Evolutionary conservation across 371 early-diverging fungal genomes (phyloP), one percentile per base, ranked within the genome.

Genomic region (Saksenaea oblongispora): DNA sequence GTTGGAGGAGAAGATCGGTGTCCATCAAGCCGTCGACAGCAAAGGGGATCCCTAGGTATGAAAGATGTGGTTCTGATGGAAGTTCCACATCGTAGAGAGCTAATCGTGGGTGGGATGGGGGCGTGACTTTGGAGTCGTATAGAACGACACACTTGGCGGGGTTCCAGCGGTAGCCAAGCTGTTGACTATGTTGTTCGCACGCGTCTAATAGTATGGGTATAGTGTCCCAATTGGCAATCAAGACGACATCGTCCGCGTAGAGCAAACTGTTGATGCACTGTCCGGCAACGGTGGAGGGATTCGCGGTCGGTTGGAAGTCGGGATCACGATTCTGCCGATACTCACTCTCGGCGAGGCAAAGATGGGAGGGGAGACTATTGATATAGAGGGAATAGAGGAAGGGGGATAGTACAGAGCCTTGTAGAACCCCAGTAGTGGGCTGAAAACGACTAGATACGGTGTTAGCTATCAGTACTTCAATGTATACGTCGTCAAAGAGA

Each of bases 151-250:
- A 71, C 57, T 75, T 75, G 18, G 61, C 36, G 17, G 68, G 70
- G 35, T 65, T 67, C 70, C 72, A 75, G 1, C 66, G 58, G 42
- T 75, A 71, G 0, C 72, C 75, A 15, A 70, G 61, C 9, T 36
- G 14, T 11, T 17, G 7, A 24, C 58, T 63, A 28, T 74, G 69
- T 0, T 17, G 22, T 58, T 65, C 63, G 11, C 56, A 62, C 3
- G 13, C 11, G 0, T 22, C 18, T 1, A 74, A 34, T 28, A 74
- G 34, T 7, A 14, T 34, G 0, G 8, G 51, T 1, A 66, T 44
- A 5, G 56, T 47, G 13, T 51, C 59, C 1, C 34, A 5, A 0
- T 17, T 27, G 18, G 63, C 67, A 31, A 74, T 59, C 1, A 73
- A 15, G 4, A 57, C 75, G 0, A 71, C 69, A 39, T 69, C 71